Evolutionary conservation across 768 basidiomycete genomes (phyloP), one percentile per base, ranked within the genome.

Genomic region (Collybiopsis luxurians): DNA sequence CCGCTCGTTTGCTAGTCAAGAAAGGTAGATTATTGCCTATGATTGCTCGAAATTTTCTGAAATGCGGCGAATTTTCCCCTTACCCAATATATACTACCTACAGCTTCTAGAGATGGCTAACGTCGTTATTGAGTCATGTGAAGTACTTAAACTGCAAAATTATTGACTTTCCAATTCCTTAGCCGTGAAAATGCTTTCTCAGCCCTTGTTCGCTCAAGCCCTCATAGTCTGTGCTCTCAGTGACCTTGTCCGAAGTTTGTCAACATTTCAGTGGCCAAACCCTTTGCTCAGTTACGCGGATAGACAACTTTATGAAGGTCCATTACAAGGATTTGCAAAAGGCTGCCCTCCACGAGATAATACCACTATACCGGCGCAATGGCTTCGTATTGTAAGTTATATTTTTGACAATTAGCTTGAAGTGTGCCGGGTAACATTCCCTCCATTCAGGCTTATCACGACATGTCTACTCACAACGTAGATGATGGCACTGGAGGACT

Each of bases 401-500:
- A n/a, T n/a, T n/a, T n/a, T n/a, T n/a, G n/a, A n/a, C n/a, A n/a
- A n/a, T n/a, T n/a, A n/a, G n/a, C n/a, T n/a, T n/a, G n/a, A n/a
- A n/a, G n/a, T n/a, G n/a, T n/a, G n/a, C n/a, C n/a, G n/a, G n/a
- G n/a, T n/a, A n/a, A n/a, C n/a, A n/a, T n/a, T n/a, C n/a, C n/a
- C n/a, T n/a, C n/a, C n/a, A n/a, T 49, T 21, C 36, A 51, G 50
- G 50, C 50, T 23, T 51, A 51, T 45, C 66, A 67, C 48, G 64
- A 67, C 52, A 56, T 63, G 47, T 60, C 63, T 23, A 64, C 66
- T 3, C 51, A 59, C 28, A 49, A 67, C 50, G 42, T 48, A 4
- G n/a, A 34, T 15, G 51, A 43, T 26, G 66, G 66, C 1, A 54
- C 57, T n/a, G 66, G 66, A 17, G 66, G 66, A 10, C 10, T 67